A percentile compares a stretch with the other conserved stretches of the same genome.
Conservation (phyloP, 2,329 filamentous ascomycete species). For the Aspergillus melleus region DNA sequence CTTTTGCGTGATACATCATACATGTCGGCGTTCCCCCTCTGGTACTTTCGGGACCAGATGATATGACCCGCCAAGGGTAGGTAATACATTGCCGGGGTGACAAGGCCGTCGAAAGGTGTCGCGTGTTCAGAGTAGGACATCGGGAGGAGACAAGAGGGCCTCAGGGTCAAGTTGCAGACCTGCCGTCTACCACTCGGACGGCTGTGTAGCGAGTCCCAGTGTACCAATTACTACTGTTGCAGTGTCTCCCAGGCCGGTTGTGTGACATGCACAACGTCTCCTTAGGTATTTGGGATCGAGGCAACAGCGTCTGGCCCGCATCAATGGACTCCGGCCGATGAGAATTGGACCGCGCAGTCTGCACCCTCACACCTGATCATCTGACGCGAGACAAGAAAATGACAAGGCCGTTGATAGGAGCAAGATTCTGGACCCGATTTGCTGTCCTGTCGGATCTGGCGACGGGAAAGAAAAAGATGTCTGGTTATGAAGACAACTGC, state of each 20-base stretch:
- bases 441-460: not conserved
- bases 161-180: not conserved
- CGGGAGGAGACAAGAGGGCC: not conserved
- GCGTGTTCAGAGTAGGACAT: slow-evolving; percentile 8
- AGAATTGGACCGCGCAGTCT: not conserved
- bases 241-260: slow-evolving; percentile 15
- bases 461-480: not conserved
- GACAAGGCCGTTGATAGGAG: not conserved
- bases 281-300: not conserved
- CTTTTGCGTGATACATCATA: not conserved
- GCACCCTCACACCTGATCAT: not conserved
- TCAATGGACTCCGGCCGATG: not conserved
- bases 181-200: not conserved
- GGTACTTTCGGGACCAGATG: not conserved
- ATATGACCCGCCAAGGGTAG: not conserved
- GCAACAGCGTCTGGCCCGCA: not conserved
- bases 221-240: slow-evolving; percentile 17
- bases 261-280: slow-evolving; percentile 18
- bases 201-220: not conserved
- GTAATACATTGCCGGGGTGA: not conserved
- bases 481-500: not conserved
- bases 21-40: not conserved
- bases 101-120: not conserved
- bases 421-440: not conserved
- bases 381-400: not conserved